These are phyloP conservation scores for Claviceps purpurea DNA, from an alignment of 2,329 filamentous ascomycete species.

Conservation along the genomic window DNA sequence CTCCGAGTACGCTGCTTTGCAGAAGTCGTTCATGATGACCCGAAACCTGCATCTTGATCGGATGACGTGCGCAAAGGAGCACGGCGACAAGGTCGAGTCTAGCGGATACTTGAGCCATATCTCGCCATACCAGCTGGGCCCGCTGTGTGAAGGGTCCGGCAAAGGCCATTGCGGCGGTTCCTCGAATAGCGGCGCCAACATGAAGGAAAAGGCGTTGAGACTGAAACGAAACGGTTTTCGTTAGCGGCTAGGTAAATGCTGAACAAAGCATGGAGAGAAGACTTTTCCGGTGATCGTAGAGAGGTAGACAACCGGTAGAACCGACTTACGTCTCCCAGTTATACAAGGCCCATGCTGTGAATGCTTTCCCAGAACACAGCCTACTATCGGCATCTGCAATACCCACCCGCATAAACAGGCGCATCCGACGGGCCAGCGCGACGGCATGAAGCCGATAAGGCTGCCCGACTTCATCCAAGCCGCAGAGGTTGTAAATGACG, in stretches of 20 bases:
- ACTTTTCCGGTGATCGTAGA: not conserved
- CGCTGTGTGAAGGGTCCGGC: conserved; percentile 13
- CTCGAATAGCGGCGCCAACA: conserved; percentile 15
- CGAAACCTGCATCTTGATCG: conserved; percentile 16
- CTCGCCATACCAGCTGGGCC: conserved; percentile 21
- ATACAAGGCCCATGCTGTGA: conserved; percentile 23
- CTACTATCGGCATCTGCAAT: conserved; percentile 8
- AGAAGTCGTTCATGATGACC: conserved; percentile 21
- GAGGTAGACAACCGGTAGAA: not conserved
- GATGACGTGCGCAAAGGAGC: conserved; percentile 16
- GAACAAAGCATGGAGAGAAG: no score
- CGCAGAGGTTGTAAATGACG: conserved; percentile 18
- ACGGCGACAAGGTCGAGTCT: conserved; percentile 9
- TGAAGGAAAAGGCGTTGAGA: conserved; percentile 14
- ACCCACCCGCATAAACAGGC: conserved; percentile 14
- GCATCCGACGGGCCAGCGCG: conserved; percentile 18
- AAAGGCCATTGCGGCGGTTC: conserved; percentile 17
- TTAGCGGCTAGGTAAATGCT: not conserved
- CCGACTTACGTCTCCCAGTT: conserved; percentile 19
- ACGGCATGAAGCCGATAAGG: conserved; percentile 20
- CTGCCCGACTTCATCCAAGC: conserved; percentile 24
- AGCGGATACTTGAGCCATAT: conserved; percentile 23
- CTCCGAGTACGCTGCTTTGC: conserved; percentile 7
- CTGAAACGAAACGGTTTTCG: conserved; percentile 2
- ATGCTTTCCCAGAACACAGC: conserved; percentile 10